These are phyloP conservation scores for Eucommia ulmoides DNA, from an alignment of 257 asterid genomes.

Conservation along the genomic window DNA sequence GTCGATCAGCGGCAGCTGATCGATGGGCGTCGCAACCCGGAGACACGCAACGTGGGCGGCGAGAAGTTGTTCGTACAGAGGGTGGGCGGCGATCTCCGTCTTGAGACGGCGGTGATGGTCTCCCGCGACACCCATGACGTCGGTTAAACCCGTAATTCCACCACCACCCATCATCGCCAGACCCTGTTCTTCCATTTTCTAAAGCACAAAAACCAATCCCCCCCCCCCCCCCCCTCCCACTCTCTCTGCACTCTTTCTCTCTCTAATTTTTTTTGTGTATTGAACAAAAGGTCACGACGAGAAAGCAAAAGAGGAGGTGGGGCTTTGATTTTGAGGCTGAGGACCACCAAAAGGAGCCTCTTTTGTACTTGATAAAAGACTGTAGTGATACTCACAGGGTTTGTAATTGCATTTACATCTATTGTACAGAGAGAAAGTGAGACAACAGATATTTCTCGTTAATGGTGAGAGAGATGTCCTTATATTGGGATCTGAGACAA, in stretches of 20 bases:
- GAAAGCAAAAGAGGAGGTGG: slow-evolving; percentile 16
- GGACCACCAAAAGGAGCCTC: slow-evolving; percentile 18
- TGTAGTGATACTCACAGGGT: background rate
- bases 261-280: too few relatives aligned
- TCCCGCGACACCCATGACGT: background rate
- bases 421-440: background rate
- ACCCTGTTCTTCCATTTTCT: slow-evolving; percentile 30
- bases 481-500: slow-evolving; percentile 55
- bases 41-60: background rate
- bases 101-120: background rate
- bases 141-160: background rate
- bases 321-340: slow-evolving; percentile 10
- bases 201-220: background rate
- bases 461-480: slow-evolving; percentile 8
- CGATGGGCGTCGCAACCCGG: background rate
- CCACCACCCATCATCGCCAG: slow-evolving; percentile 1
- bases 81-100: background rate
- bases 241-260: too few relatives aligned
- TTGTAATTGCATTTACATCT: background rate
- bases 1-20: background rate
- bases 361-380: slow-evolving; percentile 1
- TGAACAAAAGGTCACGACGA: slow-evolving; percentile 14
- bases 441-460: slow-evolving; percentile 18
- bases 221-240: too few relatives aligned
- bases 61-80: background rate